Conservation (phyloP, 352 stramenopile species). For the Phytophthora meadii region DNA sequence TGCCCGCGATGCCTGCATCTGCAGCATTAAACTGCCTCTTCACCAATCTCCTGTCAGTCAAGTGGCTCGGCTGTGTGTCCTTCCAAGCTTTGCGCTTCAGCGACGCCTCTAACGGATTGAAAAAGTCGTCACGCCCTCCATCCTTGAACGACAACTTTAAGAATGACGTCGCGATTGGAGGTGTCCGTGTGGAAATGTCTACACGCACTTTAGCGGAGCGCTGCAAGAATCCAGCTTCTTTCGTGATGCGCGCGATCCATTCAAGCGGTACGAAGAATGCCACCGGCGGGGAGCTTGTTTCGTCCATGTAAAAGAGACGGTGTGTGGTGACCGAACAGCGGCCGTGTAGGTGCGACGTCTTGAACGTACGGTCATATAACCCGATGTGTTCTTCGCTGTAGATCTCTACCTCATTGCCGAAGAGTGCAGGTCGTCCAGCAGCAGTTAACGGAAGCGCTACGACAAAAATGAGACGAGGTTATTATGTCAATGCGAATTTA, state of each 20-base stretch:
- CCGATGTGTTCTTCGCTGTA: conserved; percentile 88
- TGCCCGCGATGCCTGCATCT: conserved; percentile 83
- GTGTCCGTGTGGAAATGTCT: conserved; percentile 56
- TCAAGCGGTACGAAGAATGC: conserved; percentile 78
- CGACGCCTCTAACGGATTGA: conserved; percentile 72
- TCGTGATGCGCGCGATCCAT: conserved; percentile 72
- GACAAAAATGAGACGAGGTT: conserved; percentile 14
- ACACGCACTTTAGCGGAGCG: conserved; percentile 87
- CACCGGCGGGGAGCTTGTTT: conserved; percentile 53
- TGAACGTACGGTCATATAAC: conserved; percentile 83
- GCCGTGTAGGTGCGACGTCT: conserved; percentile 73
- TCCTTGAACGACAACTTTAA: conserved; percentile 91
- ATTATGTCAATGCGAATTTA: neutral
- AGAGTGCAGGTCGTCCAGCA: conserved; percentile 74
- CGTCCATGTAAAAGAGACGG: conserved; percentile 85
- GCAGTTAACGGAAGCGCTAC: conserved; percentile 75
- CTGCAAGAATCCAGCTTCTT: conserved; percentile 85
- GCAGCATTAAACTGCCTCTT: conserved; percentile 82
- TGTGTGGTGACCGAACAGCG: conserved; percentile 86
- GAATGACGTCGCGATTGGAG: conserved; percentile 58
- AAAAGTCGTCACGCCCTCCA: conserved; percentile 85
- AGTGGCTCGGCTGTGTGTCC: conserved; percentile 77
- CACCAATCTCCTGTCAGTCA: conserved; percentile 75
- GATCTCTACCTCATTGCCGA: conserved; percentile 86
- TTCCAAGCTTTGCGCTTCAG: conserved; percentile 77